Percentiles rank a stretch among this genome's conserved stretches.
These are phyloP conservation scores for Phialocephala sp. DNA, from an alignment of 2,329 filamentous ascomycete genomes.

Conservation along the genomic window DNA sequence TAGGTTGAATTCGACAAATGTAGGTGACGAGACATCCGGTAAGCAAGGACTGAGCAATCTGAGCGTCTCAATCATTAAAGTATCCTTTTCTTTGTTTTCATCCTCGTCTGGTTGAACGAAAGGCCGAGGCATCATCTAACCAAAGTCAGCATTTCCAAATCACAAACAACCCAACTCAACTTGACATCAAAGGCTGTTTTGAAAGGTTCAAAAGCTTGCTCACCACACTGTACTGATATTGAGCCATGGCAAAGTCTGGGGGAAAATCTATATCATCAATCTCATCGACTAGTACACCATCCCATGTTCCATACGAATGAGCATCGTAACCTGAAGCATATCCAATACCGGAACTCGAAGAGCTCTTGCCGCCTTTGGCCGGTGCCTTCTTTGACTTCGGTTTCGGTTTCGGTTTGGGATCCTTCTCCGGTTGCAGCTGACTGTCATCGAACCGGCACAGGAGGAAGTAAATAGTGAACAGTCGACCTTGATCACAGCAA, in stretches of 20 bases:
- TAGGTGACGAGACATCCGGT: conserved; percentile 14
- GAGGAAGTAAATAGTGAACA: conserved; percentile 31
- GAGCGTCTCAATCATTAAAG: conserved; percentile 27
- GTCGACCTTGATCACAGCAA: conserved; percentile 28
- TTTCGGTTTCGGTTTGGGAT: conserved; percentile 3
- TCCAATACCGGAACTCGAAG: conserved; percentile 21
- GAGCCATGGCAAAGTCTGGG: neutral
- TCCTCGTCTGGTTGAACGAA: conserved; percentile 5
- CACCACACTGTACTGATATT: neutral
- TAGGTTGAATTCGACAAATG: conserved; percentile 17
- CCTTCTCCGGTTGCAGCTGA: conserved; percentile 10
- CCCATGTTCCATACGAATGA: neutral
- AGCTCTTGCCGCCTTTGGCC: neutral
- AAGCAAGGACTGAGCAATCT: conserved; percentile 27
- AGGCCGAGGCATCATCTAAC: neutral
- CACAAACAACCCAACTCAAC: neutral
- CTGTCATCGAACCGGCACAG: conserved; percentile 30
- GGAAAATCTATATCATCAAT: conserved; percentile 8
- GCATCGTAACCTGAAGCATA: conserved; percentile 24
- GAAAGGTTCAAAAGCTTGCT: neutral
- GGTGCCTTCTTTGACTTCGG: conserved; percentile 10
- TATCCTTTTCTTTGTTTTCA: conserved; percentile 20
- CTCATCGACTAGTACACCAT: neutral
- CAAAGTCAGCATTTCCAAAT: neutral
- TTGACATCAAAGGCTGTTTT: neutral